These are phyloP conservation scores for Taxawa tesnikishii DNA, from an alignment of 2,329 filamentous ascomycete species.

Conservation along the genomic window DNA sequence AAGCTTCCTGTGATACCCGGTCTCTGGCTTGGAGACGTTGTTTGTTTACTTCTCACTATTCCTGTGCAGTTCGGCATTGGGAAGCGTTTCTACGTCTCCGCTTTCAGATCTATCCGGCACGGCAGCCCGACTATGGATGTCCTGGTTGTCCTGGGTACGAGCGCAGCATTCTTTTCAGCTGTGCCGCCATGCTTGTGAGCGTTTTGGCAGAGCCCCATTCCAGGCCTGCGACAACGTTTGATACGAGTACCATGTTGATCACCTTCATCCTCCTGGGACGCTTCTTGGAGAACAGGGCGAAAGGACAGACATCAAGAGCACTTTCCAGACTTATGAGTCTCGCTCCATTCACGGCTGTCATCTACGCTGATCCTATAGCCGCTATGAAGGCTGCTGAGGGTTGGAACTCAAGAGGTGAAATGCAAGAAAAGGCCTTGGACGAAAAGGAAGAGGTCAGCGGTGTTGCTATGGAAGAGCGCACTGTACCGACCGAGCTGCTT, in stretches of 20 bases:
- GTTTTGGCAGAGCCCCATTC: conserved; percentile 62
- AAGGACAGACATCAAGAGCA: conserved; percentile 91
- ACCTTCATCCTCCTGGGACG: conserved; percentile 88
- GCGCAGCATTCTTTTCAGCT: conserved; percentile 94
- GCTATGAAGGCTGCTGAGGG: conserved; percentile 78
- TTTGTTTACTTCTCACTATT: conserved; percentile 74
- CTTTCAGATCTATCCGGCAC: conserved; percentile 88
- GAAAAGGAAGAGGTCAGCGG: conserved; percentile 30
- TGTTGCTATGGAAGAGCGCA: conserved; percentile 63
- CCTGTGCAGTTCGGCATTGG: conserved; percentile 96
- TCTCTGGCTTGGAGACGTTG: conserved; percentile 75
- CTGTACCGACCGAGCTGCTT: conserved; percentile 88
- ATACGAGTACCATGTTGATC: conserved; percentile 96
- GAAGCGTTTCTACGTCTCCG: conserved; percentile 82
- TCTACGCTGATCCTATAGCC: conserved; percentile 88
- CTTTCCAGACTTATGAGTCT: conserved; percentile 91
- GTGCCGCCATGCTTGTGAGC: conserved; percentile 76
- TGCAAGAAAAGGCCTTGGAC: conserved; percentile 29
- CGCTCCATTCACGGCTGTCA: conserved; percentile 91
- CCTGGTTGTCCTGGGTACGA: conserved; percentile 84
- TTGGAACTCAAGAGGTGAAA: conserved; percentile 44
- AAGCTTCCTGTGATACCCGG: conserved; percentile 54
- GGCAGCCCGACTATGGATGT: conserved; percentile 95
- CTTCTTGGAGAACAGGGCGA: conserved; percentile 86
- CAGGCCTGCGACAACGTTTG: conserved; percentile 80